phyloP scores from a whole-genome alignment of 768 basidiomycete species.

The Dioszegia crocea region DNA sequence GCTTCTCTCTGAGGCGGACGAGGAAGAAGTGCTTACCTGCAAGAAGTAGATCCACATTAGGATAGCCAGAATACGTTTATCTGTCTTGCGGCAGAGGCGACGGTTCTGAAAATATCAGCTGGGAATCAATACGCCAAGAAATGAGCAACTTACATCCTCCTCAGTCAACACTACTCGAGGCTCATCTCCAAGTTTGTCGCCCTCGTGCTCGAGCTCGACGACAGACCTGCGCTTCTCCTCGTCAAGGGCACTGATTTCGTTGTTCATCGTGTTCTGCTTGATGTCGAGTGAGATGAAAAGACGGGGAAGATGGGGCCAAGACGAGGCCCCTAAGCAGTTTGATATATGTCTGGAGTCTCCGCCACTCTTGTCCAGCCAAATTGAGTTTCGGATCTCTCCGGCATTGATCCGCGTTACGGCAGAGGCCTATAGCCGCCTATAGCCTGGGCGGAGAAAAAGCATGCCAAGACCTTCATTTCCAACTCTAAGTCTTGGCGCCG shows the following conservation, averaged over 20 bases:
- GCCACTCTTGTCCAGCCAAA: no score
- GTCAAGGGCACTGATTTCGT: background rate
- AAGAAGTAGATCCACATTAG: slow-evolving; percentile 46
- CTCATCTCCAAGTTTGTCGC: slow-evolving; percentile 32
- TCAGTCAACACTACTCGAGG: slow-evolving; percentile 38
- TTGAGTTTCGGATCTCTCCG: background rate
- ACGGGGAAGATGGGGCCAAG: no score
- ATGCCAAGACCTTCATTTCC: no score
- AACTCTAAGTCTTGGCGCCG: no score
- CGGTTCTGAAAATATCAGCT: slow-evolving; percentile 14
- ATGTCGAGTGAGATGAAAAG: background rate
- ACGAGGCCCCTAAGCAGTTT: no score
- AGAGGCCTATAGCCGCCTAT: background rate
- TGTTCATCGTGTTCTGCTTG: background rate
- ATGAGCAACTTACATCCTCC: slow-evolving; percentile 36
- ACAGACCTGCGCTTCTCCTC: background rate
- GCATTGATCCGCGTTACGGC: background rate
- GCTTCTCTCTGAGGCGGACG: no score
- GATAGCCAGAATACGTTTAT: slow-evolving; percentile 39
- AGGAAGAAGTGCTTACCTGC: no score
- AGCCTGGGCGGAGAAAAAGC: background rate
- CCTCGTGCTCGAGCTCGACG: slow-evolving; percentile 24
- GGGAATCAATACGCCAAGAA: background rate
- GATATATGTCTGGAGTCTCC: no score
- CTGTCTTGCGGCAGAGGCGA: slow-evolving; percentile 38